Conservation (phyloP, 1,284 basidiomycete species). For the Cryptococcus sp. region DNA sequence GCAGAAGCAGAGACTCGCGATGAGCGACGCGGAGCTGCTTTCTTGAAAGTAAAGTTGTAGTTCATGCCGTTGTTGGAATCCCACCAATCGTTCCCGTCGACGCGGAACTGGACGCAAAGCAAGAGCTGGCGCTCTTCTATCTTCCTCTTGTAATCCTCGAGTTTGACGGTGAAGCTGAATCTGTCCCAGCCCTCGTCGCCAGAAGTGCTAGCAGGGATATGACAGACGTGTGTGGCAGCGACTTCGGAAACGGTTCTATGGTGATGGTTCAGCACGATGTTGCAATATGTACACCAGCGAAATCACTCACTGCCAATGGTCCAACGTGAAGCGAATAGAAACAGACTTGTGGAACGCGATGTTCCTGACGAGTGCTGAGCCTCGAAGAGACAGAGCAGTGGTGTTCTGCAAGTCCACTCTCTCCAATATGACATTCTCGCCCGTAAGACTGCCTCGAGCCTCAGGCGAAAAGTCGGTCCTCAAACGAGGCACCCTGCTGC, state of each 20-base stretch:
- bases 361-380: slow-evolving; percentile 58
- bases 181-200: slow-evolving; percentile 56
- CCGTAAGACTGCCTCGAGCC: slow-evolving; percentile 34
- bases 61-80: slow-evolving; percentile 56
- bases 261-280: slow-evolving; percentile 14
- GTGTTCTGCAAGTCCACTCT: slow-evolving; percentile 42
- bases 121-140: slow-evolving; percentile 67
- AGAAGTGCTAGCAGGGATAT: slow-evolving; percentile 50
- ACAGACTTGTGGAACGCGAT: slow-evolving; percentile 60
- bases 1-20: slow-evolving; percentile 27
- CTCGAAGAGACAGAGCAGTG: slow-evolving; percentile 50
- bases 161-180: slow-evolving; percentile 61
- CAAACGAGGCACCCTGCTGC: slow-evolving; percentile 46
- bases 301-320: slow-evolving; percentile 58
- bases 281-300: not conserved
- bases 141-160: slow-evolving; percentile 71
- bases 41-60: slow-evolving; percentile 56
- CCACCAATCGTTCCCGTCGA: slow-evolving; percentile 56
- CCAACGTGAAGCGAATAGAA: slow-evolving; percentile 59
- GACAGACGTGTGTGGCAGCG: slow-evolving; percentile 51
- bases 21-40: slow-evolving; percentile 28
- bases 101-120: slow-evolving; percentile 65
- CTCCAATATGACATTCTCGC: slow-evolving; percentile 52
- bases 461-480: slow-evolving; percentile 51
- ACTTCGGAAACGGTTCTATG: slow-evolving; percentile 59